Evolutionary conservation across 1,139 yeast species (phyloP).

Genomic region (Blastobotrys petasosporus): DNA sequence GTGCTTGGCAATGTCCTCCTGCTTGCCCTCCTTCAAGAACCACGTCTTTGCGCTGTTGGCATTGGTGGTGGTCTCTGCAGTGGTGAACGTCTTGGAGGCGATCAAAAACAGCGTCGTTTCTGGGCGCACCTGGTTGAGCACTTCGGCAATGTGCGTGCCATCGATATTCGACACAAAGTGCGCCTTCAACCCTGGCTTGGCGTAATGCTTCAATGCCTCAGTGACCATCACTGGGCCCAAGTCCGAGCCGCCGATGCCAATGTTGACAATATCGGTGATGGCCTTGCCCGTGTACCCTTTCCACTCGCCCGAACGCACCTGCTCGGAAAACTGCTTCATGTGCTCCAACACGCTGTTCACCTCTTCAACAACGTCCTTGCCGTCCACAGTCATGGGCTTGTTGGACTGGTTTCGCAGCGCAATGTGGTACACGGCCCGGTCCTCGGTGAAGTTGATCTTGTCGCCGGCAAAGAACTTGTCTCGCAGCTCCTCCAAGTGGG

Average conservation of each 20-base stretch:
- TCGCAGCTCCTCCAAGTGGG: constrained; percentile 79
- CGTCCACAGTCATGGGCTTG: constrained; percentile 83
- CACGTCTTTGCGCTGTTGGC: constrained; percentile 92
- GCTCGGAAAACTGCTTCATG: constrained; percentile 91
- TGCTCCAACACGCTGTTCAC: constrained; percentile 87
- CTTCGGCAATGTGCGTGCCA: constrained; percentile 95
- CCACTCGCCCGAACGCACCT: constrained; percentile 89
- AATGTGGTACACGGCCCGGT: constrained; percentile 93
- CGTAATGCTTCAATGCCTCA: constrained; percentile 89
- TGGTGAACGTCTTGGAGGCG: constrained; percentile 97
- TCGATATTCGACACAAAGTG: constrained; percentile 98
- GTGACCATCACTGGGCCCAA: constrained; percentile 99
- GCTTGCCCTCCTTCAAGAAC: constrained; percentile 74
- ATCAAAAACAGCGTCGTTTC: constrained; percentile 92
- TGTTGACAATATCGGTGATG: constrained; percentile 90
- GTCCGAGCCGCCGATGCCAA: constrained; percentile 98
- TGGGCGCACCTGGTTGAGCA: constrained; percentile 66
- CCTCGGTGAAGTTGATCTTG: constrained; percentile 91
- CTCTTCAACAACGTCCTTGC: constrained; percentile 79
- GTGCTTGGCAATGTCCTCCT: constrained; percentile 84
- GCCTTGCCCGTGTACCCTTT: constrained; percentile 93
- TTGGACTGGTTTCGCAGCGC: constrained; percentile 90
- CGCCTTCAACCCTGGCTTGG: constrained; percentile 66
- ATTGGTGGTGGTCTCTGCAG: constrained; percentile 95
- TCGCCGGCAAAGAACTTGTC: constrained; percentile 89